Conservation (phyloP, 2,329 filamentous ascomycete species). For the Xylaria hypoxylon region DNA sequence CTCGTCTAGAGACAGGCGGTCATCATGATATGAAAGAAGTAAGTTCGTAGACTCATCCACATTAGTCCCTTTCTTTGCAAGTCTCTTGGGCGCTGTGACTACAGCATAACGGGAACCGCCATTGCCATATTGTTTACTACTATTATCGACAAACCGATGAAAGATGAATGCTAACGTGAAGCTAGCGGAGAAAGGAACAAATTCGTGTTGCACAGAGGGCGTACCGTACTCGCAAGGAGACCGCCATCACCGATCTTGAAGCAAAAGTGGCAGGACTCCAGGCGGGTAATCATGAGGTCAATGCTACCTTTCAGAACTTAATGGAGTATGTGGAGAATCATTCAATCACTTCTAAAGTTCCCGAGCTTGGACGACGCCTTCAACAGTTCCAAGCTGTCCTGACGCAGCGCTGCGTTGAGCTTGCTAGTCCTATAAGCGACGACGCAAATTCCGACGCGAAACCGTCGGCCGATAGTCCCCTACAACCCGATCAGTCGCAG, state of each 20-base stretch:
- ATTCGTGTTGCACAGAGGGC: conserved; percentile 88
- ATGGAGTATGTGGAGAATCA: conserved; percentile 70
- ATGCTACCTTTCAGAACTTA: conserved; percentile 70
- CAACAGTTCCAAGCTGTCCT: conserved; percentile 70
- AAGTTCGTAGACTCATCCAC: conserved; percentile 29
- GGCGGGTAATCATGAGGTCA: conserved; percentile 78
- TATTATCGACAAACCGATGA: not conserved
- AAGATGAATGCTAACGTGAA: conserved; percentile 37
- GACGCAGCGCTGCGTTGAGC: conserved; percentile 60
- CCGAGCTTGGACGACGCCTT: conserved; percentile 69
- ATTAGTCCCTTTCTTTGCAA: conserved; percentile 7
- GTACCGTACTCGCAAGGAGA: conserved; percentile 87
- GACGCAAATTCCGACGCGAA: conserved; percentile 35
- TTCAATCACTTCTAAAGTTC: conserved; percentile 67
- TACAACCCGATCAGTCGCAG: not conserved
- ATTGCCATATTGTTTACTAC: not conserved
- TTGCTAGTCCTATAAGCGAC: conserved; percentile 52
- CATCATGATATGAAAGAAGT: conserved; percentile 75
- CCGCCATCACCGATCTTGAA: conserved; percentile 79
- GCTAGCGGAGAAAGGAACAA: conserved; percentile 82
- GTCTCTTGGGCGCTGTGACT: conserved; percentile 3
- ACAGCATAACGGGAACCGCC: not conserved
- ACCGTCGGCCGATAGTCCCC: conserved; percentile 1
- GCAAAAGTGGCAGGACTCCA: conserved; percentile 76
- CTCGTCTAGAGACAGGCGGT: conserved; percentile 80